Percentiles rank a stretch among this genome's conserved stretches.
These are phyloP conservation scores for Blastomyces gilchristii DNA, from an alignment of 2,329 filamentous ascomycete genomes.

Conservation along the genomic window DNA sequence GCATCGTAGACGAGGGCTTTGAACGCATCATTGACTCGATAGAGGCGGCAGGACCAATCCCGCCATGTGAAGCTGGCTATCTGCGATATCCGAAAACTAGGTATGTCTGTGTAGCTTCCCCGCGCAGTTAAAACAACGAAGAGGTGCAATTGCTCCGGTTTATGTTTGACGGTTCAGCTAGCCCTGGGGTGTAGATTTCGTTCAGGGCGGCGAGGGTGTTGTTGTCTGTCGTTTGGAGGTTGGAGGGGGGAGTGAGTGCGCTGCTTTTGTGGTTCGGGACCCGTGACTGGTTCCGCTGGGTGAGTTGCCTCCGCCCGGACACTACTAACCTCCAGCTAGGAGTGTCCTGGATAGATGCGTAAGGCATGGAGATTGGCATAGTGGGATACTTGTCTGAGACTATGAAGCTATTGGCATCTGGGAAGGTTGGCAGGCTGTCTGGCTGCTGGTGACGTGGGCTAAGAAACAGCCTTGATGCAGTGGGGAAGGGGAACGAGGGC, in stretches of 20 bases:
- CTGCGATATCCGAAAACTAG: background rate
- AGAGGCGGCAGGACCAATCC: slow-evolving; percentile 13
- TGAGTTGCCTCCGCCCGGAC: too few relatives aligned
- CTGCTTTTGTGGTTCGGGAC: background rate
- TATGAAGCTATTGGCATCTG: background rate
- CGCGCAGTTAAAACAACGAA: background rate
- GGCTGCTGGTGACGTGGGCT: background rate
- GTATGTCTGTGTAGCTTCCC: background rate
- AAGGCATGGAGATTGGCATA: too few relatives aligned
- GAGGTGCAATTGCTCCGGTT: background rate
- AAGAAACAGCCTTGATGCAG: background rate
- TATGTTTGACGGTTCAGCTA: background rate
- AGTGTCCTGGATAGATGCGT: too few relatives aligned
- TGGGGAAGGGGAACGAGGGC: too few relatives aligned
- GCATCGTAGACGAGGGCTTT: slow-evolving; percentile 62
- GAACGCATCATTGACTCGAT: slow-evolving; percentile 38
- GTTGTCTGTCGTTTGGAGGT: too few relatives aligned
- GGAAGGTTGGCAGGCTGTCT: background rate
- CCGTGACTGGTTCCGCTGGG: slow-evolving; percentile 2
- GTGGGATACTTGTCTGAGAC: background rate
- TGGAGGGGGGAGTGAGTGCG: background rate
- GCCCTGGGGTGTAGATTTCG: background rate
- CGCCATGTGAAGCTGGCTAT: slow-evolving; percentile 4
- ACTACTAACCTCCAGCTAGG: too few relatives aligned
- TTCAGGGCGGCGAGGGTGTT: too few relatives aligned